These are phyloP conservation scores for Xylaria palmicola DNA, from an alignment of 495 filamentous ascomycete genomes.

Conservation along the genomic window DNA sequence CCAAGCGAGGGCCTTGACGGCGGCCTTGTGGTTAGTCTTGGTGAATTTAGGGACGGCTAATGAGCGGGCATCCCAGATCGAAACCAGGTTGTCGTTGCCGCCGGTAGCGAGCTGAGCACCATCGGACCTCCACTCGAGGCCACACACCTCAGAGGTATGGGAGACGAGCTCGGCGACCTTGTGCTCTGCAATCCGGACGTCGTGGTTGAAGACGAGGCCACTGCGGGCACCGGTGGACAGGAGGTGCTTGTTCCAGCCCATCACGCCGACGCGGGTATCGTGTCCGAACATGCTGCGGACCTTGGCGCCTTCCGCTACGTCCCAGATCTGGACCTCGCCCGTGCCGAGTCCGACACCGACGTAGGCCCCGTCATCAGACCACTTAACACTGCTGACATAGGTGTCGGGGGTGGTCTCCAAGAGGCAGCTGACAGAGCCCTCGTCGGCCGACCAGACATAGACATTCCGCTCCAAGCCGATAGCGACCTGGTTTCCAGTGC, in stretches of 20 bases:
- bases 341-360: constrained; percentile 92
- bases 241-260: constrained; percentile 98
- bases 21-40: constrained; percentile 98
- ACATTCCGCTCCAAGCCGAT: constrained; percentile 96
- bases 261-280: constrained; percentile 92
- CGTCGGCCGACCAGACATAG: constrained; percentile 98
- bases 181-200: constrained; percentile 96
- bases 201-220: constrained; percentile 97
- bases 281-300: constrained; percentile 98
- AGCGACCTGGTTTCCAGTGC: constrained; percentile 93
- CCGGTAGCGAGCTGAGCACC: constrained; percentile 95
- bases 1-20: constrained; percentile 97
- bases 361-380: constrained; percentile 96
- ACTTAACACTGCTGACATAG: constrained; percentile 97
- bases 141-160: constrained; percentile 96
- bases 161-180: constrained; percentile 95
- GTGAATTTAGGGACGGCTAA: constrained; percentile 93
- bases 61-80: constrained; percentile 97
- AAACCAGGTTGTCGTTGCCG: constrained; percentile 97
- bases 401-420: constrained; percentile 85
- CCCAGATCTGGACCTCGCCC: constrained; percentile 99
- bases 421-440: constrained; percentile 80
- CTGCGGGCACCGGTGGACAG: constrained; percentile 92
- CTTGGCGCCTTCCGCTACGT: constrained; percentile 92
- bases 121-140: constrained; percentile 94